These are phyloP conservation scores for Ajuga chamaepitys DNA, from an alignment of 257 asterid genomes.

Conservation along the genomic window DNA sequence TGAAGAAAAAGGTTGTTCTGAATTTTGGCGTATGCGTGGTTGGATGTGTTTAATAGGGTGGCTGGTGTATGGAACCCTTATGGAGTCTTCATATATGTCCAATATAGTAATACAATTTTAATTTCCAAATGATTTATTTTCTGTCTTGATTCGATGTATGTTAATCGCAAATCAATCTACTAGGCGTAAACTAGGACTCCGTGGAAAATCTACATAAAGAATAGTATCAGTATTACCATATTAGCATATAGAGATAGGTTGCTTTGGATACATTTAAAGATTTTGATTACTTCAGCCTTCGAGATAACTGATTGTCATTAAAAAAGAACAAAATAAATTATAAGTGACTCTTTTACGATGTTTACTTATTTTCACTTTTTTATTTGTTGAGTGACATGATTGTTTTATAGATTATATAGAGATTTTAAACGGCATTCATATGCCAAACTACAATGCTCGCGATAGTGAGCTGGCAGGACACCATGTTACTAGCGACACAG, in stretches of 20 bases:
- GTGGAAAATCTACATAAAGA: background rate
- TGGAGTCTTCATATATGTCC: no score
- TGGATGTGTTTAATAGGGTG: background rate
- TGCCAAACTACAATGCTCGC: conserved; percentile 27
- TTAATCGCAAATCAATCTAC: background rate
- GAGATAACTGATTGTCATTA: no score
- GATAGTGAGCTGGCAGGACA: conserved; percentile 39
- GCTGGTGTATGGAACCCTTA: background rate
- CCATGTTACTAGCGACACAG: conserved; percentile 39
- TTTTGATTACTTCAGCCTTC: no score
- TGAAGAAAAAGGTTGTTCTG: background rate
- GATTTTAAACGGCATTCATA: conserved; percentile 40
- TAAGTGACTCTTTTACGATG: no score
- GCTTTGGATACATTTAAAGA: background rate
- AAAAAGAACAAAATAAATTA: no score
- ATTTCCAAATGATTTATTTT: no score
- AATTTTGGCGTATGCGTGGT: background rate
- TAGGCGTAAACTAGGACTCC: background rate
- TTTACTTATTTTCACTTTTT: background rate
- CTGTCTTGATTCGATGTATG: background rate
- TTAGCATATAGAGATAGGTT: no score
- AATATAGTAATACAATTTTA: no score
- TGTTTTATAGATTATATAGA: conserved; percentile 24
- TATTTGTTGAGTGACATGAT: background rate
- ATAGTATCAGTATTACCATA: no score